Conservation (phyloP, 1,139 yeast genomes). For the Lodderomyces pseudojiufengensis region DNA sequence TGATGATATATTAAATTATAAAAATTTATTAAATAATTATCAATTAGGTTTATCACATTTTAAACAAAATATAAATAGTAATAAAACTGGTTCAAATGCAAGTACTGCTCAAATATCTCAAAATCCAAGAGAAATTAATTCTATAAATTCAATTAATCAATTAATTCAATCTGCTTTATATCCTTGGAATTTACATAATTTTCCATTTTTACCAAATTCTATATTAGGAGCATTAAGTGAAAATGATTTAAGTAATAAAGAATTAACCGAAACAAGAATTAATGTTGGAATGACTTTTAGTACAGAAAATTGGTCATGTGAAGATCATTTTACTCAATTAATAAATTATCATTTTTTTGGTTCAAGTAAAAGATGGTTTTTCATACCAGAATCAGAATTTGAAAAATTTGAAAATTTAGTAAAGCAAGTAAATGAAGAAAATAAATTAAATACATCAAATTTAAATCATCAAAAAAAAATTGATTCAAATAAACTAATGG, state of each 20-base stretch:
- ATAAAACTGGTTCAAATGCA: neutral
- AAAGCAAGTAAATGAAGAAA: slow-evolving; percentile 15
- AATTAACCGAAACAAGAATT: slow-evolving; percentile 28
- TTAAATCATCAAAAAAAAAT: slow-evolving; percentile 19
- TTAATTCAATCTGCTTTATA: slow-evolving; percentile 28
- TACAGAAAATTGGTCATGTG: slow-evolving; percentile 69
- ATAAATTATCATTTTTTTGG: slow-evolving; percentile 70
- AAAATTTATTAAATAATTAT: slow-evolving; percentile 11
- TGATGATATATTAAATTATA: slow-evolving; percentile 13
- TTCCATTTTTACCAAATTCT: slow-evolving; percentile 58
- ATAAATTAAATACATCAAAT: slow-evolving; percentile 18
- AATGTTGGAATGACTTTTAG: slow-evolving; percentile 64
- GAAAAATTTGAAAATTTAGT: slow-evolving; percentile 55
- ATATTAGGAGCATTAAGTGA: slow-evolving; percentile 38
- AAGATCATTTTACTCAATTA: slow-evolving; percentile 70
- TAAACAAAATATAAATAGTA: slow-evolving; percentile 3
- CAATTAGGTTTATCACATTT: slow-evolving; percentile 10
- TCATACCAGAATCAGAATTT: slow-evolving; percentile 68
- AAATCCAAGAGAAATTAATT: slow-evolving; percentile 17
- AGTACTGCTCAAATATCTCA: neutral
- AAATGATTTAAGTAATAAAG: slow-evolving; percentile 40
- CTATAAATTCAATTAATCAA: slow-evolving; percentile 20
- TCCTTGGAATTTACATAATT: slow-evolving; percentile 72
- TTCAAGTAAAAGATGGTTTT: slow-evolving; percentile 72
- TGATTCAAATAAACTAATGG: slow-evolving; percentile 17